phyloP scores from a whole-genome alignment of 768 basidiomycete genomes.

The Tricholoma saponaceum region DNA sequence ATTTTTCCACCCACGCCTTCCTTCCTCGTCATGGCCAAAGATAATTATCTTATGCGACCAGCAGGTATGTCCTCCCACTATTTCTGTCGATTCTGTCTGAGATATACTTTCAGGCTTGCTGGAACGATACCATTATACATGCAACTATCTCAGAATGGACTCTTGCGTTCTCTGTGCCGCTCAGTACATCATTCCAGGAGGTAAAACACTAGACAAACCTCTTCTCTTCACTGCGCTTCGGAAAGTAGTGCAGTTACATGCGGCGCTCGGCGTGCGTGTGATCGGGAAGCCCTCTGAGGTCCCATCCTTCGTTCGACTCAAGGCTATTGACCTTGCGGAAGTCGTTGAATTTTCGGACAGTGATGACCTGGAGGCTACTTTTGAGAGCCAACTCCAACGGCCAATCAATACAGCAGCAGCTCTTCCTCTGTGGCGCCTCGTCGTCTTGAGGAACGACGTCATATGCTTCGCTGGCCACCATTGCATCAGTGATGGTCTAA shows the following conservation, averaged over 20 bases:
- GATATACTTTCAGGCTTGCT: slow-evolving; percentile 21
- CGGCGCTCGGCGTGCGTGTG: slow-evolving; percentile 25
- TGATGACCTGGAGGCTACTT: slow-evolving; percentile 17
- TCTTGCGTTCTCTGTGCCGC: slow-evolving; percentile 30
- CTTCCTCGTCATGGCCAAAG: not conserved
- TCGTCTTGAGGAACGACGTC: slow-evolving; percentile 25
- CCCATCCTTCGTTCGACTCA: slow-evolving; percentile 23
- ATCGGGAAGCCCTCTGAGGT: slow-evolving; percentile 12
- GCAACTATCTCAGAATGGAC: slow-evolving; percentile 27
- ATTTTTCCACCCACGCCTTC: too few species aligned
- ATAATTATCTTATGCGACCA: slow-evolving; percentile 9
- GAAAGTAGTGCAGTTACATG: slow-evolving; percentile 22
- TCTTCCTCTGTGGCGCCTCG: slow-evolving; percentile 33
- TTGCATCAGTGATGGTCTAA: slow-evolving; percentile 35
- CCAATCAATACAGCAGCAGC: slow-evolving; percentile 21
- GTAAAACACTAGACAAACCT: slow-evolving; percentile 12
- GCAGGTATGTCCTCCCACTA: slow-evolving; percentile 7
- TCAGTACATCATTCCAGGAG: slow-evolving; percentile 17
- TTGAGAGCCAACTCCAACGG: slow-evolving; percentile 17
- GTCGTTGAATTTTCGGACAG: slow-evolving; percentile 25
- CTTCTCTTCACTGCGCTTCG: slow-evolving; percentile 23
- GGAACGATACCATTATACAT: slow-evolving; percentile 28
- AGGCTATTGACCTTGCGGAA: slow-evolving; percentile 21
- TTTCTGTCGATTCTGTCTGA: not conserved
- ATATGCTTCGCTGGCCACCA: slow-evolving; percentile 34